Base-by-base conservation (phyloP, 371 early-diverging fungal species). In the Entomophthora muscae region DNA sequence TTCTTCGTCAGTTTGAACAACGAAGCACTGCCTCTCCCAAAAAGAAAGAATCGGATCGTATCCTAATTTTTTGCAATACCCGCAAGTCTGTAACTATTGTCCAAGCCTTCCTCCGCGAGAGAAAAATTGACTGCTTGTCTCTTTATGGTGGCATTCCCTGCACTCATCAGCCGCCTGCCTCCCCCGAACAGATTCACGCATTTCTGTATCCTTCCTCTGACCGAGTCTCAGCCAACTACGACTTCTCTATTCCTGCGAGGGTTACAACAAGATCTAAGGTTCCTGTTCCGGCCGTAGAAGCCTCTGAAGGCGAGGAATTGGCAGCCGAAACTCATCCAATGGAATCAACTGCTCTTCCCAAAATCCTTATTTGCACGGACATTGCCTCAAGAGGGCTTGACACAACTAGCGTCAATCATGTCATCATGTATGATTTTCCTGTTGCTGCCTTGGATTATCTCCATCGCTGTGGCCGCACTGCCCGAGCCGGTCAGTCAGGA, bases 381-480 rank as follows among this genome's bases (percentile, higher is more conserved):
- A 81, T 95, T 67, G 95, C 91, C 1, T 90, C 93, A 1, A 77
- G 98, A 53, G 98, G 98, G 0, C 73, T 98, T 52, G 96, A 98
- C 68, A 89, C 90, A n/a, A 81, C 83, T 5, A 78, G 79, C 61
- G 94, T 95, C 23, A 83, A 88, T 52, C 91, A 95, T 73, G 95
- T 98, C 26, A 77, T 98, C 21, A 70, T 95, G 63, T 97, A 87
- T 70, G 98, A 98, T 64, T 90, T 97, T 69, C 98, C 99, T 1
- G 83, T 86, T 10, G 89, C 85, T 1, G 84, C 85, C 0, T 84
- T 95, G 23, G 93, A 95, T 71, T 98, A 93, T 71, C 68, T 97
- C 57, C 99, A 98, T 73, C 83, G 99, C n/a, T 84, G 89, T 0
- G 99, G 99, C 0, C 75, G 99, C 31, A 97, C 99, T 0, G 99